Percentiles rank a stretch among this genome's conserved stretches.
These are phyloP conservation scores for Mycocentrospora acerina DNA, from an alignment of 2,329 filamentous ascomycete genomes.

Conservation along the genomic window DNA sequence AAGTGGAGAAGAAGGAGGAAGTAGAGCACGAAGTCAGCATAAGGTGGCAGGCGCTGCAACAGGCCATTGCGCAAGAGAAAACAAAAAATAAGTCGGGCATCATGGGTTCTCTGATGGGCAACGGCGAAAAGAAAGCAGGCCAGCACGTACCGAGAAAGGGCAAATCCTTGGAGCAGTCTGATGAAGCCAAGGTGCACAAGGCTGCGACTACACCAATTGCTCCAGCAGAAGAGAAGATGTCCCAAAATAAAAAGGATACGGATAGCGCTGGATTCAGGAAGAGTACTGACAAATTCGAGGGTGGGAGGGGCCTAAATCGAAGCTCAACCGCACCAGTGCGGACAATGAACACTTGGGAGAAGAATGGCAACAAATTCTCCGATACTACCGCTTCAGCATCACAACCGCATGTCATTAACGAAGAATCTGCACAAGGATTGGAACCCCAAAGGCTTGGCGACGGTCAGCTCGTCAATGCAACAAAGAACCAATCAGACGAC, in stretches of 20 bases:
- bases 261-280: conserved; percentile 13
- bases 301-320: conserved; percentile 10
- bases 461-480: no score
- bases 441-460: no score
- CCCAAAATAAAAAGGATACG: conserved; percentile 10
- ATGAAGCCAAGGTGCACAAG: conserved; percentile 5
- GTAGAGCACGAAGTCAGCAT: conserved; percentile 26
- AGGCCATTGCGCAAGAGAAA: conserved; percentile 27
- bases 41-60: conserved; percentile 28
- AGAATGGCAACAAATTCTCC: no score
- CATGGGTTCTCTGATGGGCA: conserved; percentile 27
- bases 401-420: no score
- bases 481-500: no score
- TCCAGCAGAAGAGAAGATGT: conserved; percentile 11
- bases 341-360: no score
- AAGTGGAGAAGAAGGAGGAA: conserved; percentile 29
- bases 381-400: no score
- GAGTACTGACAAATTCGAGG: conserved; percentile 10
- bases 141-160: conserved; percentile 30
- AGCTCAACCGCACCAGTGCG: conserved; percentile 20
- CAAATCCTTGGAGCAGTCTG: conserved; percentile 10
- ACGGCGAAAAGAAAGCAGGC: conserved; percentile 28
- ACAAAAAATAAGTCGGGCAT: conserved; percentile 26
- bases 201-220: conserved; percentile 11
- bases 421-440: no score